Percentiles rank a stretch among this genome's conserved stretches.
phyloP scores from a whole-genome alignment of 1,284 basidiomycete species.

The Pterulicium gracile region DNA sequence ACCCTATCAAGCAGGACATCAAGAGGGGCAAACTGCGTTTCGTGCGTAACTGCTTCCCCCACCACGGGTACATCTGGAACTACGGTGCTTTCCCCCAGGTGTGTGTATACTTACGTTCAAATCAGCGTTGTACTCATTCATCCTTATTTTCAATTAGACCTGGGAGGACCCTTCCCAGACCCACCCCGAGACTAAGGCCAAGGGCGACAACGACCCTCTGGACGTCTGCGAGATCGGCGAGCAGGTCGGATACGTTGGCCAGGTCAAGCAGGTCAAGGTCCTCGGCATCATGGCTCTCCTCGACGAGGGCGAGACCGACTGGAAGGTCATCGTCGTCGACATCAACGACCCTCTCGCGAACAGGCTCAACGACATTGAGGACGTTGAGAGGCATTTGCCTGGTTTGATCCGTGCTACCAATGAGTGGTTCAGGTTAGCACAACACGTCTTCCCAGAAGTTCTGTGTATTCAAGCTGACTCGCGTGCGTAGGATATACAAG shows the following conservation, averaged over 20 bases:
- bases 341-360: conserved; percentile 92
- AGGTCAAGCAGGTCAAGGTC: conserved; percentile 99
- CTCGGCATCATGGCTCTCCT: conserved; percentile 99
- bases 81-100: conserved; percentile 96
- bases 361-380: conserved; percentile 98
- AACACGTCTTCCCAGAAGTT: conserved; percentile 5
- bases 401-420: conserved; percentile 95
- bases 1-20: conserved; percentile 98
- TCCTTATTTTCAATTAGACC: conserved; percentile 47
- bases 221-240: conserved; percentile 99
- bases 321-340: conserved; percentile 98
- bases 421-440: conserved; percentile 84
- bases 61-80: conserved; percentile 99
- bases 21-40: conserved; percentile 95
- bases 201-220: conserved; percentile 98
- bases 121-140: conserved; percentile 6
- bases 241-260: conserved; percentile 94
- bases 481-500: conserved; percentile 79
- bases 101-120: conserved; percentile 14
- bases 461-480: conserved; percentile 8
- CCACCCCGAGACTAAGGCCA: conserved; percentile 97
- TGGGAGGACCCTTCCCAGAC: conserved; percentile 91
- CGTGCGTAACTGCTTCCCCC: conserved; percentile 99
- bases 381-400: conserved; percentile 97
- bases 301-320: conserved; percentile 97